Evolutionary conservation across 495 filamentous ascomycete species (phyloP), one percentile per base, ranked within the genome.

Genomic region (Tirmania nivea): DNA sequence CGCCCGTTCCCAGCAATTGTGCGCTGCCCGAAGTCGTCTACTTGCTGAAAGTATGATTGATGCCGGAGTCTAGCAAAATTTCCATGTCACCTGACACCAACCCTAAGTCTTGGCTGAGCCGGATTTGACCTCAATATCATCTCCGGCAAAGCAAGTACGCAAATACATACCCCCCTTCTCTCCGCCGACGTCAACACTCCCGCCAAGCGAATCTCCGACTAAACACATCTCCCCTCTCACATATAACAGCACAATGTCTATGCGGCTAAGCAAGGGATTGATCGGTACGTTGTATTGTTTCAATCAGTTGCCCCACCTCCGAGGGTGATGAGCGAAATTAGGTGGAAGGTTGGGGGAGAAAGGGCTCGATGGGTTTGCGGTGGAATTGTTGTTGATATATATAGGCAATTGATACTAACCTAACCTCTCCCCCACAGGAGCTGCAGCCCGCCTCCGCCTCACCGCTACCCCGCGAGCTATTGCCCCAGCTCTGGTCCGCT

Each of bases 371-470:
- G 16, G 34, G 35, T 20, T 20, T 50, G 17, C 25, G 25, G 25
- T 31, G 3, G 25, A 31, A 31, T 31, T 31, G 25, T 31, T 31
- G 25, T 31, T 31, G 25, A 31, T 31, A 31, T 31, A 31, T 7
- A 31, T n/a, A 31, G 7, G 25, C 25, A 52, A 47, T 50, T 35
- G 31, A 47, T 19, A 59, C 59, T 68, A 49, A 69, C 58, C 31
- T 20, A 42, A 20, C 11, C 49, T 53, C 8, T 14, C 48, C 11
- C 48, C 21, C 48, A 10, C 48, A 50, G 48, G 48, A 20, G 58
- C 50, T 55, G 89, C 86, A 65, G 75, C 84, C 73, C 85, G 85
- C 71, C 75, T 92, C 68, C 87, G 89, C 65, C 81, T 72, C 58
- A 66, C 70, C 48, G 55, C 54, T 42, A 45, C 62, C 12, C 61